A percentile compares a stretch with the other conserved stretches of the same genome.
These are phyloP conservation scores for Neurospora terricola DNA, from an alignment of 495 filamentous ascomycete genomes.

Conservation along the genomic window DNA sequence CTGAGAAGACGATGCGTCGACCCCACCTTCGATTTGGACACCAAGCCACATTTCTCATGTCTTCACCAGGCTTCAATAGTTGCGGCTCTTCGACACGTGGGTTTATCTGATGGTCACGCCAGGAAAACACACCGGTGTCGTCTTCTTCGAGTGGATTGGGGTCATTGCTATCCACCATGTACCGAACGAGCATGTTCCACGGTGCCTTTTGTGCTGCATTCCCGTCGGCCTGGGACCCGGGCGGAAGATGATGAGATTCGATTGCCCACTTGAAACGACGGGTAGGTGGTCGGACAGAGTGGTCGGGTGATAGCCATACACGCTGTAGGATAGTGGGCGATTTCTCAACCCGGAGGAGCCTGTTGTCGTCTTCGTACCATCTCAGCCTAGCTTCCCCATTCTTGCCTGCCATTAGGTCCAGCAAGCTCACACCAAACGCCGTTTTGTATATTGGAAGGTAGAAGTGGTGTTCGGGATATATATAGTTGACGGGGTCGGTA, in stretches of 20 bases:
- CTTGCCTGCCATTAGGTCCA: neutral
- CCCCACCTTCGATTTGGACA: too few relatives aligned
- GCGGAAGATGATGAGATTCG: neutral
- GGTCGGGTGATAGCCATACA: neutral
- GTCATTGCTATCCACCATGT: neutral
- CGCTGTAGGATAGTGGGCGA: neutral
- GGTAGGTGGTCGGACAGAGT: neutral
- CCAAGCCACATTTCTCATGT: too few relatives aligned
- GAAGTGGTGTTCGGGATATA: neutral
- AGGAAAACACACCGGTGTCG: neutral
- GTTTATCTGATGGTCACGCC: too few relatives aligned
- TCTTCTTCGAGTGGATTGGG: neutral
- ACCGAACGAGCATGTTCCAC: neutral
- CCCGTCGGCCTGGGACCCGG: neutral
- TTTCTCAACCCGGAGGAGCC: neutral
- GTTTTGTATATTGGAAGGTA: neutral
- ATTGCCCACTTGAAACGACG: neutral
- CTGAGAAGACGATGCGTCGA: too few relatives aligned
- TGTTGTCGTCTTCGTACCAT: neutral
- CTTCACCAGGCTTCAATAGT: too few relatives aligned
- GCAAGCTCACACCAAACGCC: neutral
- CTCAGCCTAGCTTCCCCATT: neutral
- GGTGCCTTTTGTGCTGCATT: neutral
- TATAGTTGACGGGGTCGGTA: neutral
- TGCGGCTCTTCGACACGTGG: too few relatives aligned